phyloP scores from a whole-genome alignment of 768 basidiomycete genomes.

The Tricholoma sp. region DNA sequence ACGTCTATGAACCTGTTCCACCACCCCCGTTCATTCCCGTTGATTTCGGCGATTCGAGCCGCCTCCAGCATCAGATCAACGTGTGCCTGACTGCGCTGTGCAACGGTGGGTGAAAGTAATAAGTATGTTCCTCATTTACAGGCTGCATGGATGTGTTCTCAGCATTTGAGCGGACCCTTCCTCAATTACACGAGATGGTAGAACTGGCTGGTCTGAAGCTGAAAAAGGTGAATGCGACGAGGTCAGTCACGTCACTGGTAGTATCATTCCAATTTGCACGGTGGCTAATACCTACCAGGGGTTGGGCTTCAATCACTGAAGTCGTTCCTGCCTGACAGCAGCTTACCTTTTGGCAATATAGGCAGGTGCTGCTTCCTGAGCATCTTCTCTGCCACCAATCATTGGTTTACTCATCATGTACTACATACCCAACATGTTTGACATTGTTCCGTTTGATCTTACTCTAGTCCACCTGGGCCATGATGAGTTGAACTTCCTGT shows the following conservation, averaged over 20 bases:
- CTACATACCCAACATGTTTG: too few relatives aligned
- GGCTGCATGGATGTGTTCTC: background rate
- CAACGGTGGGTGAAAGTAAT: conserved; percentile 21
- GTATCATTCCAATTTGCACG: background rate
- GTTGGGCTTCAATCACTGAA: conserved; percentile 35
- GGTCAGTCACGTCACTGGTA: conserved; percentile 17
- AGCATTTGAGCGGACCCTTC: conserved; percentile 33
- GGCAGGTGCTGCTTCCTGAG: too few relatives aligned
- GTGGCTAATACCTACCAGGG: conserved; percentile 16
- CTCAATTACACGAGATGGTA: conserved; percentile 33
- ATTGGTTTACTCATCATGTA: too few relatives aligned
- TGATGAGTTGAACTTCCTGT: too few relatives aligned
- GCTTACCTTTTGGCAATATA: background rate
- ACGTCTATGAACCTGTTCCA: conserved; percentile 27
- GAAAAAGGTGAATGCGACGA: conserved; percentile 33
- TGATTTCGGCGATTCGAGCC: conserved; percentile 34
- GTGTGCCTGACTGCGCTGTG: conserved; percentile 31
- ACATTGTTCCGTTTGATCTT: background rate
- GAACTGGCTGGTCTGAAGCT: conserved; percentile 30
- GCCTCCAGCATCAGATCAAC: conserved; percentile 32
- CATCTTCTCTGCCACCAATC: background rate
- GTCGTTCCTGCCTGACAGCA: conserved; percentile 22
- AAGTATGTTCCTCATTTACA: background rate
- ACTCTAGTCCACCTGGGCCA: too few relatives aligned
- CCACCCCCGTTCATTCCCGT: conserved; percentile 32